Evolutionary conservation across 179 eudicot species (phyloP), one percentile per base, ranked within the genome.

Genomic region (Pouteria campechiana): DNA sequence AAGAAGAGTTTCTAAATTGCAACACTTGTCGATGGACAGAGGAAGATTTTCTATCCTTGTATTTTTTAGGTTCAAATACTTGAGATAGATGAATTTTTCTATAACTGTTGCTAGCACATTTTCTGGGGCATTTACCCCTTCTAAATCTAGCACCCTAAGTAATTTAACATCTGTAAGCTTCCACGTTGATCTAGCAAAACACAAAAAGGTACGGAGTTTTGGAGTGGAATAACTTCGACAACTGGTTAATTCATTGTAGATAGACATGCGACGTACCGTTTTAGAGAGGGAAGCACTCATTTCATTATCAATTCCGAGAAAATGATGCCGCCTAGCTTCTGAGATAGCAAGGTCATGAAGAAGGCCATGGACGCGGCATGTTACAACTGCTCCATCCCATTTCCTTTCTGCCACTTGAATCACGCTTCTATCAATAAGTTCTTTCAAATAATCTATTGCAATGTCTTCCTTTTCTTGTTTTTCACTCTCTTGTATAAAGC

Each of bases 81-180:
- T 65, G 36, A 73, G 49, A 3, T 65, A 57, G 25, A 57, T 50
- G 19, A 73, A 57, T 19, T 61, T 37, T 35, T 72, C n/a, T n/a
- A n/a, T n/a, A n/a, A 65, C n/a, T n/a, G n/a, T 54, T 2, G 52
- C 54, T 6, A 75, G 80, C 57, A 73, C 47, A 29, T 37, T 61
- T n/a, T n/a, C n/a, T 25, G 80, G 80, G 45, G 64, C 69, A 29
- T 73, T 65, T 16, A 69, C 75, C 0, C 70, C 54, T 28, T 73
- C 80, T 6, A 73, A 56, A 32, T 73, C 80, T 23, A 73, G 80
- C 37, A 73, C 73, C 55, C 70, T 53, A 11, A 73, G 66, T n/a
- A n/a, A n/a, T n/a, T n/a, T n/a, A n/a, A n/a, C n/a, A n/a, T n/a
- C n/a, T n/a, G n/a, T n/a, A n/a, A n/a, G n/a, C n/a, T n/a, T n/a